Base-by-base conservation (phyloP, 306 rosid species). In the Glycine latifolia region DNA sequence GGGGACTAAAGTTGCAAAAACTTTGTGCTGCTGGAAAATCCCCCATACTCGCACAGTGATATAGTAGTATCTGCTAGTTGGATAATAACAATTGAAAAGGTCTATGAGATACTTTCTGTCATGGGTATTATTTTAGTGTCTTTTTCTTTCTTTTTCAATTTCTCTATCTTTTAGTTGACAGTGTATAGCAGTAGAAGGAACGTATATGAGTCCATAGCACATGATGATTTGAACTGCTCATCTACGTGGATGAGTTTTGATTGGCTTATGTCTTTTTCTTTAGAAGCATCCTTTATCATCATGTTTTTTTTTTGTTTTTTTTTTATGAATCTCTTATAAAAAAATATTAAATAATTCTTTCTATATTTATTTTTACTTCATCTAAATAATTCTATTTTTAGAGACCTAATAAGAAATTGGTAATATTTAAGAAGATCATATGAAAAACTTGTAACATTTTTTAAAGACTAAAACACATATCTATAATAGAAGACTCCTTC, bases 1-100 rank as follows among this genome's bases (percentile, higher is more conserved):
- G 71, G 89, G 86, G 91, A 84, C 86, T 86, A 88, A 49, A 14
- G 16, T 74, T 31, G 71, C 31, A 71, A 77, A 31, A 52, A 53
- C 31, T 16, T 48, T 62, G 41, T 54, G 77, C 54, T 61, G 44
- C 80, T 77, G 77, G 61, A 35, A 50, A 17, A 48, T 26, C 31
- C 41, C 82, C 85, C 82, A 83, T 69, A 44, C 87, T 60, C 2
- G 65, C 69, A 81, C 69, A 48, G 63, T 52, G 31, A 26, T 26
- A 26, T 26, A 26, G 31, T 26, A 26, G 31, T 26, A 26, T 26
- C 31, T 26, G 31, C 31, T 52, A 15, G 31, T 41, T 71, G 80
- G 39, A 48, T 58, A 9, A 53, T 53, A 58, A 8, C 63, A 54
- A 14, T 14, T 54, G 15, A 79, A 72, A 78, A 37, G 44, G 54